Evolutionary conservation across 805 yeast species (phyloP).

Genomic region (Saccharomycopsis fermentans): DNA sequence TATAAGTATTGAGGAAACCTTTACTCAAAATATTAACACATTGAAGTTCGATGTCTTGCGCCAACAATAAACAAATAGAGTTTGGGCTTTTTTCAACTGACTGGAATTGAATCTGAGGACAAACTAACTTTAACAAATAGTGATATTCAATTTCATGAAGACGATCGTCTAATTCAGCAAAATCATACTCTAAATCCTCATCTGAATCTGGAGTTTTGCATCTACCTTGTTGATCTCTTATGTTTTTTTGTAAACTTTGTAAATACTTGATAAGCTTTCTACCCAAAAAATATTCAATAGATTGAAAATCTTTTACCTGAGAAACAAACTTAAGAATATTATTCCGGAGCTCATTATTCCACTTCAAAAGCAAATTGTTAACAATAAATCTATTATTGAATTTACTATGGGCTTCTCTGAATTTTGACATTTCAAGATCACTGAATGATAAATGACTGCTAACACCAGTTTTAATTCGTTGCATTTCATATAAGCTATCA

Average conservation of each 20-base stretch:
- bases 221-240: not conserved
- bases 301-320: constrained; percentile 33
- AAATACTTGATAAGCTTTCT: constrained; percentile 41
- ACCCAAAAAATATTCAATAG: constrained; percentile 36
- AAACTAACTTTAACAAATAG: constrained; percentile 42
- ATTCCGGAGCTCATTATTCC: constrained; percentile 44
- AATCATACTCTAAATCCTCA: constrained; percentile 34
- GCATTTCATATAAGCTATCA: not conserved
- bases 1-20: constrained; percentile 30
- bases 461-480: not conserved
- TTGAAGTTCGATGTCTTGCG: constrained; percentile 51
- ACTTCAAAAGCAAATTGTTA: constrained; percentile 44
- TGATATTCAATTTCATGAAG: constrained; percentile 38
- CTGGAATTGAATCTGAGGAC: constrained; percentile 53
- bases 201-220: not conserved
- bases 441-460: constrained; percentile 16
- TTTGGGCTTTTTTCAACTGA: constrained; percentile 37
- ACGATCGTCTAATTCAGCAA: constrained; percentile 32
- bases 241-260: constrained; percentile 25
- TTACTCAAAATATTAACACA: constrained; percentile 35
- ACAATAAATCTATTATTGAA: constrained; percentile 51
- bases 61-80: constrained; percentile 38
- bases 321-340: constrained; percentile 37
- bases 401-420: constrained; percentile 6
- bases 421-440: not conserved